Conservation (phyloP, 768 basidiomycete species). For the Sporobolomyces phaffii region DNA sequence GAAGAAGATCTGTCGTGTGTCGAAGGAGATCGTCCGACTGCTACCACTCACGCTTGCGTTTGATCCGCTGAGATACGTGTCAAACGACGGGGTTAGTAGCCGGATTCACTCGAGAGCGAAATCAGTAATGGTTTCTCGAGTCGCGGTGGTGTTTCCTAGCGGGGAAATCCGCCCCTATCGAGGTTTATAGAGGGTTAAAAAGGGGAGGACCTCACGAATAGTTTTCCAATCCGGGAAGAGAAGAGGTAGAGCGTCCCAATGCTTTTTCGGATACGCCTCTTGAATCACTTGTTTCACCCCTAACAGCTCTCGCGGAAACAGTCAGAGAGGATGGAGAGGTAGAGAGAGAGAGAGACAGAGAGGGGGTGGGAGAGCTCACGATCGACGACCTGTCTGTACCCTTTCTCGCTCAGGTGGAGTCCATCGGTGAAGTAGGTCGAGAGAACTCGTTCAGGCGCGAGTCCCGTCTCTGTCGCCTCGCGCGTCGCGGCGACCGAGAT, state of each 20-base stretch:
- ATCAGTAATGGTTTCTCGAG: too few species aligned
- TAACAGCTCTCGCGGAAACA: background rate
- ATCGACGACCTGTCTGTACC: constrained; percentile 18
- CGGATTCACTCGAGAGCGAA: too few species aligned
- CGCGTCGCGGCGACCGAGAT: background rate
- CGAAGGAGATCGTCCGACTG: too few species aligned
- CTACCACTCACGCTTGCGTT: too few species aligned
- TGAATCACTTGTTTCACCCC: constrained; percentile 15
- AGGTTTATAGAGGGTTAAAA: too few species aligned
- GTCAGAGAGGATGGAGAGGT: background rate
- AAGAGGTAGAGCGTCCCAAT: constrained; percentile 24
- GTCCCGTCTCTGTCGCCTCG: background rate
- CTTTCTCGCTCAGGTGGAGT: constrained; percentile 19
- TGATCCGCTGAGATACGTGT: too few species aligned
- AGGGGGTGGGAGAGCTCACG: background rate
- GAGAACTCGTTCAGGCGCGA: constrained; percentile 2
- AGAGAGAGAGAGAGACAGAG: background rate
- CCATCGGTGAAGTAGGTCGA: constrained; percentile 21
- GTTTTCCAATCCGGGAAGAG: constrained; percentile 32
- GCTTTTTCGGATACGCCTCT: constrained; percentile 13
- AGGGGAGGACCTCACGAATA: constrained; percentile 12
- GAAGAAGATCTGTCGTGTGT: too few species aligned
- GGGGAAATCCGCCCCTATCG: too few species aligned
- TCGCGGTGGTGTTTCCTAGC: too few species aligned
- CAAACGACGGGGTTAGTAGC: too few species aligned